Percentiles rank a stretch among this genome's conserved stretches.
These are phyloP conservation scores for Euphorbia celastroides DNA, from an alignment of 441 rosid genomes.

Conservation along the genomic window DNA sequence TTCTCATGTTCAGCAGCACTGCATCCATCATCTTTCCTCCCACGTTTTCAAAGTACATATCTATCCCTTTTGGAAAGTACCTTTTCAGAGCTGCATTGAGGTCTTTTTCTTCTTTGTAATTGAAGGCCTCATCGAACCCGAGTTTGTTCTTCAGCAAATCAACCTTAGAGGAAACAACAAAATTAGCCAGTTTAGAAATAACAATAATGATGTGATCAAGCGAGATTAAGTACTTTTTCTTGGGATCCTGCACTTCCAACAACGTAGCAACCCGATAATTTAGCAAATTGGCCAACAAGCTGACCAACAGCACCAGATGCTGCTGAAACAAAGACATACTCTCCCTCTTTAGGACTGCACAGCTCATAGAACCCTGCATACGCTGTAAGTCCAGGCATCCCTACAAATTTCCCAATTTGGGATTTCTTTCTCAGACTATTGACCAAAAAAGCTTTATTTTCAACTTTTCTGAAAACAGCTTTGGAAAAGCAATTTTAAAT, in stretches of 20 bases:
- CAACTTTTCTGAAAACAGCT: no score
- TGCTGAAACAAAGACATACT: slow-evolving; percentile 62
- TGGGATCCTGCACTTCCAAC: slow-evolving; percentile 78
- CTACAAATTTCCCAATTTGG: slow-evolving; percentile 21
- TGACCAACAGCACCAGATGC: slow-evolving; percentile 92
- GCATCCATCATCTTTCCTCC: slow-evolving; percentile 72
- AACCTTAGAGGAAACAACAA: slow-evolving; percentile 28
- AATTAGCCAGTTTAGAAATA: neutral
- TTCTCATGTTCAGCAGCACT: slow-evolving; percentile 55
- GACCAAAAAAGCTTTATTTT: no score
- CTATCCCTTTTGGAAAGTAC: slow-evolving; percentile 62
- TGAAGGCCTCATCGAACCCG: slow-evolving; percentile 75
- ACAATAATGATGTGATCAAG: no score
- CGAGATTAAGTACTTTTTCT: slow-evolving; percentile 24
- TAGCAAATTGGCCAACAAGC: slow-evolving; percentile 86
- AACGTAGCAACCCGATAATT: slow-evolving; percentile 65
- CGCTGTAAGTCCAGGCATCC: slow-evolving; percentile 88
- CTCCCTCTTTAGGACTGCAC: slow-evolving; percentile 70
- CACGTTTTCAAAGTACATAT: slow-evolving; percentile 67
- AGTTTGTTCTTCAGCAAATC: slow-evolving; percentile 54
- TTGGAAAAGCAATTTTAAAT: no score
- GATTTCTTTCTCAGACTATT: no score
- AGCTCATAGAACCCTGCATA: slow-evolving; percentile 68
- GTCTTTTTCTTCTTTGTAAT: slow-evolving; percentile 67
- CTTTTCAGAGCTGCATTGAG: slow-evolving; percentile 60